Evolutionary conservation across 768 basidiomycete species (phyloP).

Genomic region (Rhodotorula babjevae): DNA sequence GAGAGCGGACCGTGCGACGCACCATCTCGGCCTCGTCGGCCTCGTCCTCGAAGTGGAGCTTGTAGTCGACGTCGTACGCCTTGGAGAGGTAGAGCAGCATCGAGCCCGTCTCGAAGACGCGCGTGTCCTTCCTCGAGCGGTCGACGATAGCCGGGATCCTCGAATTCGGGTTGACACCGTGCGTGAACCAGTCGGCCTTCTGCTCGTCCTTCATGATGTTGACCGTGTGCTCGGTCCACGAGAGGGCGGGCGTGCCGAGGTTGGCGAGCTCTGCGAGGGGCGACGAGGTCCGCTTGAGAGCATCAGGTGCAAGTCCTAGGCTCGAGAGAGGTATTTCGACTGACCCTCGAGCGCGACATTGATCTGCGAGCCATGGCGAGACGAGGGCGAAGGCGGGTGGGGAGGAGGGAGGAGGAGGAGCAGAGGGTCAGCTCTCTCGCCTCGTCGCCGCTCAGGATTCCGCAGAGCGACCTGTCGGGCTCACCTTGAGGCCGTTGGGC

Average conservation of each 20-base stretch:
- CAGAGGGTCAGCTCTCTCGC: not conserved
- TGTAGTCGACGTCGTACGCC: slow-evolving; percentile 70
- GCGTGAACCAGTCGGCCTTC: slow-evolving; percentile 58
- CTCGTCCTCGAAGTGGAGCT: slow-evolving; percentile 44
- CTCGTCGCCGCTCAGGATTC: not conserved
- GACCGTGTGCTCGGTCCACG: slow-evolving; percentile 48
- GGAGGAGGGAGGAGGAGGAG: not conserved
- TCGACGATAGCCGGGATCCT: slow-evolving; percentile 49
- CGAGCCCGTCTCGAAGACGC: slow-evolving; percentile 56
- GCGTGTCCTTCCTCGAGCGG: slow-evolving; percentile 43
- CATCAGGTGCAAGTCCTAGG: too few relatives aligned
- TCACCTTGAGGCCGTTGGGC: slow-evolving; percentile 28
- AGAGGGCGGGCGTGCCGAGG: slow-evolving; percentile 8
- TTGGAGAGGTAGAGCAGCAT: slow-evolving; percentile 73
- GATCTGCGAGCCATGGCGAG: not conserved
- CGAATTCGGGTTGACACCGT: slow-evolving; percentile 44
- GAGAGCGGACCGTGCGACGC: too few relatives aligned
- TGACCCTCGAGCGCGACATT: slow-evolving; percentile 29
- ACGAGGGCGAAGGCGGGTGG: not conserved
- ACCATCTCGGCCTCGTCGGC: slow-evolving; percentile 30
- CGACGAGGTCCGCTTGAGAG: too few relatives aligned
- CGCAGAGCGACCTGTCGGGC: not conserved
- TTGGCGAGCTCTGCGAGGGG: slow-evolving; percentile 14
- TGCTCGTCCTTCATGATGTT: slow-evolving; percentile 64
- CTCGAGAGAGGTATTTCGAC: not conserved